Conservation (phyloP, 2,329 filamentous ascomycete species). For the Trichophyton simii region DNA sequence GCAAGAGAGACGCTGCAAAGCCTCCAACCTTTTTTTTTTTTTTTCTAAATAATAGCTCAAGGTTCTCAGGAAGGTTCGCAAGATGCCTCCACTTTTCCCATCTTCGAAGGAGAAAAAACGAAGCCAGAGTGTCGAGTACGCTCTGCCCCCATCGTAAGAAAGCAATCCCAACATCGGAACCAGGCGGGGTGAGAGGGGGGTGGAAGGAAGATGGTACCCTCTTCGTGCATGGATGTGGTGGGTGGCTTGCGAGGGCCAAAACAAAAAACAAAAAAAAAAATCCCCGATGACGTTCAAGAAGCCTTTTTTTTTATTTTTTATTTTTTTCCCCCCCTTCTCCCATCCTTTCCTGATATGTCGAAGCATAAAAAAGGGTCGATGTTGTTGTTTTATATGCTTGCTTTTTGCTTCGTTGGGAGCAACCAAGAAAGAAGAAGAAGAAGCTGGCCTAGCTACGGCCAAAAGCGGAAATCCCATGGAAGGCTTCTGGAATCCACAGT, state of each 20-base stretch:
- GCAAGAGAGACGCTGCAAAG: background rate
- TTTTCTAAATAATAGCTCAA: background rate
- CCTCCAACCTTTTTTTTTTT: background rate
- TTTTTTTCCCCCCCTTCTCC: too few species aligned
- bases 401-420: background rate
- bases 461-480: slow-evolving; percentile 5
- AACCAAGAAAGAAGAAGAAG: background rate
- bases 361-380: too few species aligned
- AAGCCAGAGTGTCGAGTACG: background rate
- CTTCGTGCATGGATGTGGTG: background rate
- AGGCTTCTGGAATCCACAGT: slow-evolving; percentile 3
- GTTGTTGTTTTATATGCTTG: background rate
- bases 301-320: too few species aligned
- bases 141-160: too few species aligned
- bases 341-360: too few species aligned
- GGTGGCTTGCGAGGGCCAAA: background rate
- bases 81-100: background rate
- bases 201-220: too few species aligned
- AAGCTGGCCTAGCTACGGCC: slow-evolving; percentile 1
- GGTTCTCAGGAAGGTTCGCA: background rate
- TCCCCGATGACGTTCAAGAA: slow-evolving; percentile 2
- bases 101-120: background rate
- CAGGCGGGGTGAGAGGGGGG: background rate
- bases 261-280: background rate
- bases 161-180: background rate